These are phyloP conservation scores for Stereum hirsutum DNA, from an alignment of 1,284 basidiomycete genomes.

Conservation along the genomic window DNA sequence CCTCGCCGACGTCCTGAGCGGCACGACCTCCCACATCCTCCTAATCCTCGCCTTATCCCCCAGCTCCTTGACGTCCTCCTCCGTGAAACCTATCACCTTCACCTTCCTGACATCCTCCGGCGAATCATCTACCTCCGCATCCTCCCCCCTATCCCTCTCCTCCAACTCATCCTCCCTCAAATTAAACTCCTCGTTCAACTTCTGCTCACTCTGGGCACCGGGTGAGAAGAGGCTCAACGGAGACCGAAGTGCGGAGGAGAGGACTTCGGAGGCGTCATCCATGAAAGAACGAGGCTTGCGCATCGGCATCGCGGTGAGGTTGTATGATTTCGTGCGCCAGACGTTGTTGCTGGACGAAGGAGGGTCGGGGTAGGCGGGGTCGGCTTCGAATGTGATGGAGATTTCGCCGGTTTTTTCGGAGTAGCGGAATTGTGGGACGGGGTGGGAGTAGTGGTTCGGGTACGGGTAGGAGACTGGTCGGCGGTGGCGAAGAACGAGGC, in stretches of 20 bases:
- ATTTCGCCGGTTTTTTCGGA: constrained; percentile 46
- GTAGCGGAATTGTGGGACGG: constrained; percentile 63
- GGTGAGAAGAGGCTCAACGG: constrained; percentile 35
- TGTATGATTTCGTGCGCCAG: constrained; percentile 52
- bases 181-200: constrained; percentile 59
- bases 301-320: constrained; percentile 55
- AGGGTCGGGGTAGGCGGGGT: constrained; percentile 50
- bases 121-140: constrained; percentile 69
- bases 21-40: constrained; percentile 29
- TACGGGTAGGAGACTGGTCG: constrained; percentile 65
- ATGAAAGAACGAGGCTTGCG: constrained; percentile 58
- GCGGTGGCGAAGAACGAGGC: constrained; percentile 61
- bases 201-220: constrained; percentile 24
- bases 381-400: constrained; percentile 44
- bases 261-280: constrained; percentile 56
- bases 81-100: constrained; percentile 28
- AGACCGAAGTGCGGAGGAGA: constrained; percentile 44
- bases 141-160: constrained; percentile 67
- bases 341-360: constrained; percentile 17
- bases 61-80: constrained; percentile 18
- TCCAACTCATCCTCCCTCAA: constrained; percentile 65
- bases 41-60: constrained; percentile 23
- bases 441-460: constrained; percentile 68
- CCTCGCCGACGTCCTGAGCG: constrained; percentile 17
- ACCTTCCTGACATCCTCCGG: constrained; percentile 35